Evolutionary conservation across 1,284 basidiomycete genomes (phyloP).

Genomic region (Tremellales sp.): DNA sequence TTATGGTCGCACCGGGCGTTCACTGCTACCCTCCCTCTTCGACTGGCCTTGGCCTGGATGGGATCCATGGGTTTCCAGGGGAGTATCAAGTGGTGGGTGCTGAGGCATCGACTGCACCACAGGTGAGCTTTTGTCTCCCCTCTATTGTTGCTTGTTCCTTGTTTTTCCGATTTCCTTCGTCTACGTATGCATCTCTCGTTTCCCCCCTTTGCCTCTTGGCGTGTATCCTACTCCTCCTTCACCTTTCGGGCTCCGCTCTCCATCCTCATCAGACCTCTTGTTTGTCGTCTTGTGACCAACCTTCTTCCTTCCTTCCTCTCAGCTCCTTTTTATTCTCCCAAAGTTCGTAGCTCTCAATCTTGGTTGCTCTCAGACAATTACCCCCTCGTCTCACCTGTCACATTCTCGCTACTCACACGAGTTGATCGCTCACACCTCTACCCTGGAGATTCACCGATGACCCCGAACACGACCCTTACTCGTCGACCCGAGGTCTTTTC

Average conservation of each 20-base stretch:
- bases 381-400: too few species aligned
- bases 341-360: too few species aligned
- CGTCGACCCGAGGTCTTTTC: slow-evolving; percentile 66
- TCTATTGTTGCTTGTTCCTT: background rate
- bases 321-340: background rate
- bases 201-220: slow-evolving; percentile 6
- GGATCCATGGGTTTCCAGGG: slow-evolving; percentile 69
- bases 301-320: slow-evolving; percentile 48
- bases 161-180: too few species aligned
- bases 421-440: background rate
- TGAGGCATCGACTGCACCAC: slow-evolving; percentile 71
- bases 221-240: background rate
- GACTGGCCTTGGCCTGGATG: slow-evolving; percentile 59
- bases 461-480: slow-evolving; percentile 66
- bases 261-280: too few species aligned
- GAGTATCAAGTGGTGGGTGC: slow-evolving; percentile 64
- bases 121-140: slow-evolving; percentile 49
- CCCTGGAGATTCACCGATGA: slow-evolving; percentile 64
- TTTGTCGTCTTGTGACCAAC: too few species aligned
- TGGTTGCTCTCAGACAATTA: too few species aligned
- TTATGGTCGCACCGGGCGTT: slow-evolving; percentile 71
- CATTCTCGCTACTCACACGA: background rate
- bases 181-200: too few species aligned
- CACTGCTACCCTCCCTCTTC: slow-evolving; percentile 57
- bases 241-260: too few species aligned